A percentile compares a stretch with the other conserved stretches of the same genome.
These are phyloP conservation scores for Isochrysis galbana DNA, from an alignment of 78 protist species.

Conservation along the genomic window DNA sequence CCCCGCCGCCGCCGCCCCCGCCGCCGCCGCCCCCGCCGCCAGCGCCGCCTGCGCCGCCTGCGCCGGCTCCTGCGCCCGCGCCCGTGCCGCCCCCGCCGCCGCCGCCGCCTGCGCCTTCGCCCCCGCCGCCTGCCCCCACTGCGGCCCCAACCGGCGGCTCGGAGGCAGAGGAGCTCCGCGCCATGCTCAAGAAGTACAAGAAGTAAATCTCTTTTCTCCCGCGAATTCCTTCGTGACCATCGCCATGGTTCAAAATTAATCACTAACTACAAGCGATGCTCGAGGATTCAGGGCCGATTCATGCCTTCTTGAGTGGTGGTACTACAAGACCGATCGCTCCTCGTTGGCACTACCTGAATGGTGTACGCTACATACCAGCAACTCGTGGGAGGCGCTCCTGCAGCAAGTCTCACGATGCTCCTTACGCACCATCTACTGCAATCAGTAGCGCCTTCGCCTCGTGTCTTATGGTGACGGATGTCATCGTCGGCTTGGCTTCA, in stretches of 20 bases:
- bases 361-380: too few species aligned
- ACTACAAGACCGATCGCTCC: too few species aligned
- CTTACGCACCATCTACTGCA: too few species aligned
- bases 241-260: background rate
- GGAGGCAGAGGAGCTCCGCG: background rate
- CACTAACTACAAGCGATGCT: background rate
- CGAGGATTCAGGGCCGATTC: background rate
- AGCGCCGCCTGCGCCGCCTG: background rate
- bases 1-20: background rate
- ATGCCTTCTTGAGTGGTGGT: background rate
- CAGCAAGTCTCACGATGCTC: too few species aligned
- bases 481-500: too few species aligned
- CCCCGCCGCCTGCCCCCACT: background rate
- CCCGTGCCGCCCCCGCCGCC: conserved; percentile 11
- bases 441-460: too few species aligned
- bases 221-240: background rate
- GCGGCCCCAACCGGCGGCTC: background rate
- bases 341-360: too few species aligned
- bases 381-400: too few species aligned
- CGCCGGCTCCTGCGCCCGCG: background rate
- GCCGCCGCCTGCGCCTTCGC: background rate
- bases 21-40: background rate
- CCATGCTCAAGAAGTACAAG: background rate
- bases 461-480: too few species aligned
- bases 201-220: background rate